phyloP scores from a whole-genome alignment of 2,329 filamentous ascomycete species.

The Hymenoscyphus occultus region DNA sequence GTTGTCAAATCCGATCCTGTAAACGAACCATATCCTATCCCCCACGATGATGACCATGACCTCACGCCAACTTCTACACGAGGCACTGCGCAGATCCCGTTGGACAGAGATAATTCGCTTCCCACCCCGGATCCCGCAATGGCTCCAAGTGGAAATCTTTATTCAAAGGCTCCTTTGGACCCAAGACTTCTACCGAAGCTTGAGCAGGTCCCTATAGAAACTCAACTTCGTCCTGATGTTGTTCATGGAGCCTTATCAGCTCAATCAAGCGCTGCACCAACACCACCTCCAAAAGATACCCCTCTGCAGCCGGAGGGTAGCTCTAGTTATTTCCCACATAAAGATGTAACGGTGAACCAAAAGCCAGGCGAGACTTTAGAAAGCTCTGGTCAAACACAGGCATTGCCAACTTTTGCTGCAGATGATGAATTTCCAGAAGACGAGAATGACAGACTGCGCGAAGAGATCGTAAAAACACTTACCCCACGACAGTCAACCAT shows the following conservation, averaged over 20 bases:
- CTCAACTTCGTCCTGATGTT: conserved; percentile 26
- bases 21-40: conserved; percentile 9
- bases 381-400: conserved; percentile 17
- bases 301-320: conserved; percentile 18
- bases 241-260: conserved; percentile 34
- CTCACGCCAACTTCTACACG: conserved; percentile 28
- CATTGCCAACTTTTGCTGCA: conserved; percentile 16
- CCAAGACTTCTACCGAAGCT: conserved; percentile 26
- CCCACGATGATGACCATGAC: conserved; percentile 21
- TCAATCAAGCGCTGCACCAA: conserved; percentile 41
- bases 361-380: conserved; percentile 13
- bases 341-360: conserved; percentile 13
- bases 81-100: conserved; percentile 12
- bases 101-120: conserved; percentile 16
- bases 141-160: conserved; percentile 27
- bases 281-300: conserved; percentile 46
- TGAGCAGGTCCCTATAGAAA: conserved; percentile 25
- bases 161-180: conserved; percentile 27
- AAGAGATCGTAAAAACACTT: conserved; percentile 72
- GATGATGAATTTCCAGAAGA: conserved; percentile 39
- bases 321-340: conserved; percentile 22
- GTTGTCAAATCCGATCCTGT: conserved; percentile 7
- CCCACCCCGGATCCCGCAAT: conserved; percentile 27
- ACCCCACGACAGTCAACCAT: conserved; percentile 45
- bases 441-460: conserved; percentile 68